Evolutionary conservation across 805 yeast species (phyloP), one percentile per base, ranked within the genome.

Genomic region (Kurtzmaniella cleridarum): DNA sequence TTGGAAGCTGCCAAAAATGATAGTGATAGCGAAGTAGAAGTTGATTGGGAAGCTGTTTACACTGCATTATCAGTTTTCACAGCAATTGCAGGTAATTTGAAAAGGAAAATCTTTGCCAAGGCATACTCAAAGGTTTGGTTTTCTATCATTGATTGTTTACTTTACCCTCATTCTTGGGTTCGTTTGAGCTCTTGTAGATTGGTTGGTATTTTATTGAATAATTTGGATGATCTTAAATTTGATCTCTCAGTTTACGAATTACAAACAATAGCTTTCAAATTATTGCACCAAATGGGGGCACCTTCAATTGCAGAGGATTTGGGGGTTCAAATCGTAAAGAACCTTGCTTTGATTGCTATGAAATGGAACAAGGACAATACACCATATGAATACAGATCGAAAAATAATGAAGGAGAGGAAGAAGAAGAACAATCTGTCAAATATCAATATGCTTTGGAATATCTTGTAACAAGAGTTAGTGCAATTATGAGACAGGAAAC

Each of bases 131-230:
- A 18, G 0, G 49, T 74, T 7, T 84, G 91, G 89, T 48, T 56
- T 2, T 55, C 60, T 13, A 59, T 84, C 2, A 66, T 76, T 17
- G 73, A 71, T 3, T 60, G 79, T 23, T 67, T 89, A 39, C 64
- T 90, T 37, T 90, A 77, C 55, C 97, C 97, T 2, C 97, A 90
- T 59, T 72, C 93, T 1, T 90, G 98, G 98, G 84, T 90, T 5
- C 76, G 97, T 50, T 67, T 84, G 42, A 62, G 74, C 4, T 66
- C 95, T 1, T 63, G 81, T 5, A 68, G 90, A 38, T 63, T 87
- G 27, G 56, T 80, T 30, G 80, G 82, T 1, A 51, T 60, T 1
- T 54, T 84, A 36, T 63, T 85, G 40, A 51, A 72, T 7, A 67
- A 72, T 36, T 35, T 63, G 32, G 61, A 65, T 27, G 49, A 54